A percentile compares a stretch with the other conserved stretches of the same genome.
These are phyloP conservation scores for Cinnamomum micranthum DNA, from an alignment of 164 flowering plant genomes.

Conservation along the genomic window DNA sequence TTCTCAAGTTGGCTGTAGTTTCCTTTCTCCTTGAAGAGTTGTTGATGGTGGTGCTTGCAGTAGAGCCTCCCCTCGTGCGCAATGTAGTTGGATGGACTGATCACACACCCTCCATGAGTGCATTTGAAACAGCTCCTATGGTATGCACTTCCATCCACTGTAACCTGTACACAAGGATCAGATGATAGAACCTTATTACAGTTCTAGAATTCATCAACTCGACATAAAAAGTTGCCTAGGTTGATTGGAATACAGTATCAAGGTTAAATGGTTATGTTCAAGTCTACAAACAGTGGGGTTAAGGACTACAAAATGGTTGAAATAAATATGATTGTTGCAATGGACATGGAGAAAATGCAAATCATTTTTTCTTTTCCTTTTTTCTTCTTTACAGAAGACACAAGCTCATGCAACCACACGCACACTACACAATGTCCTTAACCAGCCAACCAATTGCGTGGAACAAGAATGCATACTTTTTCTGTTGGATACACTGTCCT, in stretches of 20 bases:
- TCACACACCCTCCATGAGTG: slow-evolving; percentile 82
- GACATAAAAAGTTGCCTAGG: not conserved
- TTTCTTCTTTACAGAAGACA: too few relatives aligned
- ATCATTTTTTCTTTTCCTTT: too few relatives aligned
- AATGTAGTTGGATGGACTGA: slow-evolving; percentile 91
- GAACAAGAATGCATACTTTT: slow-evolving; percentile 36
- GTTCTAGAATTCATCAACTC: not conserved
- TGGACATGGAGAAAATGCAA: too few relatives aligned
- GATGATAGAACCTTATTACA: not conserved
- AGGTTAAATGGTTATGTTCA: too few relatives aligned
- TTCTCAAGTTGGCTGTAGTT: slow-evolving; percentile 83
- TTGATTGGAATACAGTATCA: too few relatives aligned
- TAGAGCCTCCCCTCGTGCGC: slow-evolving; percentile 87
- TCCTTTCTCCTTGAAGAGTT: slow-evolving; percentile 89
- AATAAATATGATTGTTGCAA: too few relatives aligned
- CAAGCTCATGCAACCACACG: not conserved
- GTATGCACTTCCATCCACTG: slow-evolving; percentile 76
- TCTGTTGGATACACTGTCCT: slow-evolving; percentile 86
- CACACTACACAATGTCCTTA: not conserved
- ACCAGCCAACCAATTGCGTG: not conserved
- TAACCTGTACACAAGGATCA: slow-evolving; percentile 40
- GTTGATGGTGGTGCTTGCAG: slow-evolving; percentile 87
- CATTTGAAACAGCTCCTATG: slow-evolving; percentile 95
- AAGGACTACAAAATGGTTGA: too few relatives aligned
- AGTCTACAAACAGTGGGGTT: too few relatives aligned